phyloP scores from a whole-genome alignment of 352 stramenopile species.

The Globisporangium viniferum region DNA sequence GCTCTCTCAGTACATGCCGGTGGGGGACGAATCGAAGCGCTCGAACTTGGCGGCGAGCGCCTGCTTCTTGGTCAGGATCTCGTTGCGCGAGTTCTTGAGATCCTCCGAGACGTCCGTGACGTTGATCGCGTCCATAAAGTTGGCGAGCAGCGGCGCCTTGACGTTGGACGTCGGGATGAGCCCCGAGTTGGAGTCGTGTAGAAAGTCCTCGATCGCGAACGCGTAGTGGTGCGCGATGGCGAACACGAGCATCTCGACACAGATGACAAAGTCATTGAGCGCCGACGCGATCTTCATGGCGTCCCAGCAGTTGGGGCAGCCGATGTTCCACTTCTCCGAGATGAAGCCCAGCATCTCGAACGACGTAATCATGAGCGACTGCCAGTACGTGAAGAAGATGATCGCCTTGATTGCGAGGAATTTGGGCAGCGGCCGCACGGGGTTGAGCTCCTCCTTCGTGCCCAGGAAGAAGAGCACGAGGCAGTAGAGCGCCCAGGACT shows the following conservation, averaged over 20 bases:
- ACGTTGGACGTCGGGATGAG: slow-evolving; percentile 69
- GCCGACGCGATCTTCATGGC: slow-evolving; percentile 86
- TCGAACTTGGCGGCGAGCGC: slow-evolving; percentile 83
- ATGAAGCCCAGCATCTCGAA: slow-evolving; percentile 87
- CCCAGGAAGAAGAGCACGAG: slow-evolving; percentile 93
- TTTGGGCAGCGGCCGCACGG: slow-evolving; percentile 90
- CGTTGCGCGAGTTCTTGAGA: slow-evolving; percentile 79
- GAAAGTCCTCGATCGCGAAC: slow-evolving; percentile 91
- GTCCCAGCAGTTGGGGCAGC: slow-evolving; percentile 80
- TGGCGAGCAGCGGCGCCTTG: slow-evolving; percentile 80
- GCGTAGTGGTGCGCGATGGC: slow-evolving; percentile 91
- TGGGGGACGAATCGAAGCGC: slow-evolving; percentile 63
- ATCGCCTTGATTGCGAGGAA: slow-evolving; percentile 94
- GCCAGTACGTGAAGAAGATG: slow-evolving; percentile 96
- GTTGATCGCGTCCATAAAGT: slow-evolving; percentile 90
- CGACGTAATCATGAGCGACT: slow-evolving; percentile 89
- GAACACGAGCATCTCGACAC: slow-evolving; percentile 93
- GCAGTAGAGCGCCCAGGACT: slow-evolving; percentile 93
- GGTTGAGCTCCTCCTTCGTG: slow-evolving; percentile 87
- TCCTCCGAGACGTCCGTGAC: slow-evolving; percentile 86
- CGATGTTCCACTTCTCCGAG: slow-evolving; percentile 80
- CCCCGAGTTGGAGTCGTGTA: slow-evolving; percentile 32
- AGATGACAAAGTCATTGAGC: slow-evolving; percentile 94
- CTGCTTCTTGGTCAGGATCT: slow-evolving; percentile 89
- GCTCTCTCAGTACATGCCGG: slow-evolving; percentile 49